phyloP scores from a whole-genome alignment of 106 monocot species.

The Dendrobium officinale region DNA sequence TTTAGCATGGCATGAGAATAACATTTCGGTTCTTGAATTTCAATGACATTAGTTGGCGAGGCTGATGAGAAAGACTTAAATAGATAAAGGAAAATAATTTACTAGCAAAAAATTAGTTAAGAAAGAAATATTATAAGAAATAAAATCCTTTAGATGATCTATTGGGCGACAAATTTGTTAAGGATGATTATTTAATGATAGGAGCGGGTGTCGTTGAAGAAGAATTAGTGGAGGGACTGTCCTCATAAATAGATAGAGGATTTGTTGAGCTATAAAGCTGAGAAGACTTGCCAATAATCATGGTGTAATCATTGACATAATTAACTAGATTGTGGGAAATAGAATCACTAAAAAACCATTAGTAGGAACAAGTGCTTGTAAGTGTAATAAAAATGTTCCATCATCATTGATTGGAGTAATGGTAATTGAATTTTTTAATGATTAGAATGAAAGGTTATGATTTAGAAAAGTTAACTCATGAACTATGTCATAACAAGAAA shows the following conservation, averaged over 20 bases:
- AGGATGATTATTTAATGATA: background rate
- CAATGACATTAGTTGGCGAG: conserved; percentile 1
- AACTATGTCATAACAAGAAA: background rate
- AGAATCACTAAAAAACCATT: background rate
- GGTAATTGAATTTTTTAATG: background rate
- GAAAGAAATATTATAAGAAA: background rate
- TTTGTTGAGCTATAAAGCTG: background rate
- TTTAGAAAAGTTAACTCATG: conserved; percentile 4
- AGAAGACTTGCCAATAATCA: background rate
- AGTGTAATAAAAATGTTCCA: background rate
- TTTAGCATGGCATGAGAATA: background rate
- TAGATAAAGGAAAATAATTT: conserved; percentile 6
- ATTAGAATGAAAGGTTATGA: background rate
- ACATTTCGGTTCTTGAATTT: background rate
- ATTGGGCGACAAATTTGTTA: background rate
- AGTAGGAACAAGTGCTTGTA: background rate
- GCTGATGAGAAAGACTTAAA: background rate
- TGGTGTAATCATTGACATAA: background rate
- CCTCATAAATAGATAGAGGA: background rate
- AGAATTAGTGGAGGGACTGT: background rate
- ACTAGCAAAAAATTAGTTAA: background rate
- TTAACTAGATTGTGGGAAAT: background rate
- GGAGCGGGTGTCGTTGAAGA: background rate
- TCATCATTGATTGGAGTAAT: conserved; percentile 1
- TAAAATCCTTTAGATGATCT: background rate